Conservation (phyloP, 2,329 filamentous ascomycete species). For the Colletotrichum siamense region DNA sequence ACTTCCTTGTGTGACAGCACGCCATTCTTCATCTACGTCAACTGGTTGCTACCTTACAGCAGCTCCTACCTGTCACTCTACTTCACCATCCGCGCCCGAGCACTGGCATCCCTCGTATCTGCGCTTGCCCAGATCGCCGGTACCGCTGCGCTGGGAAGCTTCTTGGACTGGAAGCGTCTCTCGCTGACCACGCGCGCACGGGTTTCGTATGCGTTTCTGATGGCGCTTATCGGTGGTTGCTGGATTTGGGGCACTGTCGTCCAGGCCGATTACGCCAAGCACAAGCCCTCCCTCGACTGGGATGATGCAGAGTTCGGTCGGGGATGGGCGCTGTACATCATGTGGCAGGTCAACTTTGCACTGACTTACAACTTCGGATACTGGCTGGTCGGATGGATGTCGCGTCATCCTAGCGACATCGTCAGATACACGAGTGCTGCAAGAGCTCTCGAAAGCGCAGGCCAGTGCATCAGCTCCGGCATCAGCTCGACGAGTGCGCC, state of each 20-base stretch:
- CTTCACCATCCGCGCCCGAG: constrained; percentile 25
- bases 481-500: constrained; percentile 34
- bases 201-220: constrained; percentile 28
- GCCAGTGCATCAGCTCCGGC: constrained; percentile 31
- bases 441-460: constrained; percentile 31
- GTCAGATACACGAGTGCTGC: constrained; percentile 29
- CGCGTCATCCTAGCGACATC: constrained; percentile 29
- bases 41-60: constrained; percentile 21
- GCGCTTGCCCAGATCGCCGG: constrained; percentile 29
- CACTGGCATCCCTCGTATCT: constrained; percentile 26
- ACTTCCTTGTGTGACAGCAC: not conserved
- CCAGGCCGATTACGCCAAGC: constrained; percentile 29
- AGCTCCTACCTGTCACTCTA: constrained; percentile 26
- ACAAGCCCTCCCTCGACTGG: constrained; percentile 32
- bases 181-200: constrained; percentile 24
- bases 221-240: constrained; percentile 29
- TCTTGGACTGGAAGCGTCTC: constrained; percentile 29
- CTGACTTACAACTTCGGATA: constrained; percentile 39
- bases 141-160: constrained; percentile 28
- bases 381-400: constrained; percentile 33
- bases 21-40: constrained; percentile 28
- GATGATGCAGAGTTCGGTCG: constrained; percentile 27
- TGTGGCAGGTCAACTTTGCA: constrained; percentile 35
- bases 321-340: constrained; percentile 35
- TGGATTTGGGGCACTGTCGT: constrained; percentile 34